Conservation (phyloP, 2,329 filamentous ascomycete species). For the Penicillium sp. region DNA sequence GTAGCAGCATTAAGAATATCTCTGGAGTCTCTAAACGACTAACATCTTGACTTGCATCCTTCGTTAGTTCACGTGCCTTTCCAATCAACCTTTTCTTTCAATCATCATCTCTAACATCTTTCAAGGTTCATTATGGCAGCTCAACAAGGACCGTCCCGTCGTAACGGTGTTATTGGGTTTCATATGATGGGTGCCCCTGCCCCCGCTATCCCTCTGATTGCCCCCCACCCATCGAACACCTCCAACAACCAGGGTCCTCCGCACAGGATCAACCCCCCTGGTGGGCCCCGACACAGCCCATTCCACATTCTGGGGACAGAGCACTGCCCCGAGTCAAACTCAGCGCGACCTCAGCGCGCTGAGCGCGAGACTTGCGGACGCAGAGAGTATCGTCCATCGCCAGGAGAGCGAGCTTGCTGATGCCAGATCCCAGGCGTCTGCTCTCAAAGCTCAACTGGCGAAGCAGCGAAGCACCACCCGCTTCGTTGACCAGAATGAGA, state of each 20-base stretch:
- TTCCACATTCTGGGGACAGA: not conserved
- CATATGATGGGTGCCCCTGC: not conserved
- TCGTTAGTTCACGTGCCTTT: not conserved
- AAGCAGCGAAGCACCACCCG: not conserved
- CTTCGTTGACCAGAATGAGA: not conserved
- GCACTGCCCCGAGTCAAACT: not conserved
- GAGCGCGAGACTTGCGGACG: not conserved
- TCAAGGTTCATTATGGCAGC: not conserved
- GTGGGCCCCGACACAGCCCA: slow-evolving; percentile 5
- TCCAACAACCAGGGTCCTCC: not conserved
- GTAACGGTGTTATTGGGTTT: not conserved
- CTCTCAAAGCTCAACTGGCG: not conserved
- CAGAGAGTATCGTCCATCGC: not conserved
- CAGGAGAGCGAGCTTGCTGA: not conserved
- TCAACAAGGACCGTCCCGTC: not conserved
- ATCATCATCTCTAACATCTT: not conserved
- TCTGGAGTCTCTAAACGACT: not conserved
- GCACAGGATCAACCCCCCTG: slow-evolving; percentile 1
- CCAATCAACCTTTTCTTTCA: not conserved
- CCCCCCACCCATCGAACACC: too few species aligned
- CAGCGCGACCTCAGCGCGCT: not conserved
- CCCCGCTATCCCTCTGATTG: not conserved
- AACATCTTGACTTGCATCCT: too few species aligned
- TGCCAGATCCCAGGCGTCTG: not conserved
- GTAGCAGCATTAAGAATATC: not conserved